Base-by-base conservation (phyloP, 495 filamentous ascomycete genomes). In the Penicillium simplicissimum region DNA sequence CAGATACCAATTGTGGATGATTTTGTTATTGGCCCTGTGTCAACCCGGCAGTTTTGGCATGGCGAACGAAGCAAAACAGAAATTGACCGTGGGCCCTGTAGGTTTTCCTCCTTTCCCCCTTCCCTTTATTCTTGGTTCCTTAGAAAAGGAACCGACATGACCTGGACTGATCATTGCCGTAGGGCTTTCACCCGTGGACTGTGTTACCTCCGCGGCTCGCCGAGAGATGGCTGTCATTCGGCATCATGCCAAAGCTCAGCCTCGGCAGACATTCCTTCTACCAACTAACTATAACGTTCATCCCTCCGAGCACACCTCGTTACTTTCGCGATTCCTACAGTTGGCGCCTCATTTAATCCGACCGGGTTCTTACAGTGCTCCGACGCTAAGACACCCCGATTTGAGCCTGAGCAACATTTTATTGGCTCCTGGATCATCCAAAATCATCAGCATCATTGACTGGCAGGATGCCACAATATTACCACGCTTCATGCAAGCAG, bases 1-100 rank as follows among this genome's bases (percentile, higher is more conserved):
- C 69, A 70, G 47, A 59, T 72, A 66, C 59, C 63, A 51, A 17
- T 69, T 37, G 59, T 64, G 45, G 60, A 67, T 14, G 60, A 70
- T 53, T 77, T 78, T 36, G 71, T 58, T 59, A 70, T 79, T 57
- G 75, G 77, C 28, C 78, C 76, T 60, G 61, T 72, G 45, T 63
- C 71, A 58, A 59, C 64, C 6, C 63, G 70, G 36, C 67, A 71
- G 55, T 76, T 75, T 61, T 79, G 76, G 76, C 67, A 75, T 74
- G 68, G 64, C 31, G 68, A 76, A 62, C 69, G 68, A 60, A 64
- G 59, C 23, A 57, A 66, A 62, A 68, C 28, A n/a, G 57, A 72
- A 38, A 60, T 76, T 52, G 61, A 76, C 61, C 75, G 72, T 67
- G 76, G 78, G 10, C 77, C 78, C 23, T 79, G 71, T 79, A 63